phyloP scores from a whole-genome alignment of 2,329 filamentous ascomycete species.

The Samsoniella hepiali region DNA sequence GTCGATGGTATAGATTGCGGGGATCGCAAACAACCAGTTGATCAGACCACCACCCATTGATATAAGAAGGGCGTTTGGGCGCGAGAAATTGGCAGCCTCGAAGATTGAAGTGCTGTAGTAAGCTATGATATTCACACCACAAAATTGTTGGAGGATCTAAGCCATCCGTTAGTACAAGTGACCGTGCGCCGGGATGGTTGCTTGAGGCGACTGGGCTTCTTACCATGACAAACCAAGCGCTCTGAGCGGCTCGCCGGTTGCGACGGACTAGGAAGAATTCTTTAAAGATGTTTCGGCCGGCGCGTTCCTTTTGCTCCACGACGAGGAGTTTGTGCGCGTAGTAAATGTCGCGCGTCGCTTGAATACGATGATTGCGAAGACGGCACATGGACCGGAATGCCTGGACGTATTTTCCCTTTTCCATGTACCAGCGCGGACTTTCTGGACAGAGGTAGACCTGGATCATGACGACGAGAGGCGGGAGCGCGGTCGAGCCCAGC shows the following conservation, averaged over 20 bases:
- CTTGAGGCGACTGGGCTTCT: slow-evolving; percentile 24
- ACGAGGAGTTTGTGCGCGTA: slow-evolving; percentile 43
- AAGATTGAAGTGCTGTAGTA: slow-evolving; percentile 52
- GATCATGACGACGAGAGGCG: slow-evolving; percentile 45
- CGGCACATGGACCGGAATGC: slow-evolving; percentile 44
- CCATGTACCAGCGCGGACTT: slow-evolving; percentile 50
- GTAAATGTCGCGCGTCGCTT: slow-evolving; percentile 50
- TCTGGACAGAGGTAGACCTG: slow-evolving; percentile 50
- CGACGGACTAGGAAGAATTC: slow-evolving; percentile 37
- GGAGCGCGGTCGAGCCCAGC: slow-evolving; percentile 49
- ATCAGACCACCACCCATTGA: slow-evolving; percentile 56
- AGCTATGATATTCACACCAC: slow-evolving; percentile 52
- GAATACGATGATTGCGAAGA: slow-evolving; percentile 45
- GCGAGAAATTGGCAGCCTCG: slow-evolving; percentile 37
- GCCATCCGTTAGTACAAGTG: slow-evolving; percentile 49
- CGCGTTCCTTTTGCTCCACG: slow-evolving; percentile 29
- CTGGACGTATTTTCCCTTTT: slow-evolving; percentile 43
- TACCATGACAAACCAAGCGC: slow-evolving; percentile 37
- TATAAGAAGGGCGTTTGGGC: slow-evolving; percentile 45
- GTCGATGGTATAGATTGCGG: slow-evolving; percentile 57
- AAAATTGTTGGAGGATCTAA: slow-evolving; percentile 42
- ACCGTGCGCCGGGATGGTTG: not conserved
- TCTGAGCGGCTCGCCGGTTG: slow-evolving; percentile 36
- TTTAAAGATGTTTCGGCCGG: slow-evolving; percentile 31
- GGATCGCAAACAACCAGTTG: slow-evolving; percentile 57